These are phyloP conservation scores for Termitomyces titanicus DNA, from an alignment of 768 basidiomycete genomes.

Conservation along the genomic window DNA sequence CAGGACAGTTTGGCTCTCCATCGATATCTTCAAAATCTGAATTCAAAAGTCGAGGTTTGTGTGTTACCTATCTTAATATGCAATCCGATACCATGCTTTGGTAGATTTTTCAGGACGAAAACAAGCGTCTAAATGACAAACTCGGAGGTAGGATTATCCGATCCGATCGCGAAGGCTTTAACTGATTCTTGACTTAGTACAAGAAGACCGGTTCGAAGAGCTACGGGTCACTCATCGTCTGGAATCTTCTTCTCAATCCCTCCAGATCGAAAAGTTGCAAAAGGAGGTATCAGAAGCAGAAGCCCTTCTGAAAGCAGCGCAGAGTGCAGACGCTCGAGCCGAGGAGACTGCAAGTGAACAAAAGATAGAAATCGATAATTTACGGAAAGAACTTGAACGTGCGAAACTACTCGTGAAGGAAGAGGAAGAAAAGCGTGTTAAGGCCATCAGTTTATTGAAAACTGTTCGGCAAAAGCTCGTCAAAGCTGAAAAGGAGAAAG, in stretches of 20 bases:
- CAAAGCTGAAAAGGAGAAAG: slow-evolving; percentile 91
- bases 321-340: slow-evolving; percentile 40
- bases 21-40: slow-evolving; percentile 66
- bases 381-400: slow-evolving; percentile 63
- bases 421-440: slow-evolving; percentile 96
- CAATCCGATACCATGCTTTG: neutral
- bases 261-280: slow-evolving; percentile 68
- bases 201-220: slow-evolving; percentile 83
- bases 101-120: slow-evolving; percentile 73
- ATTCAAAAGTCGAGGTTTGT: slow-evolving; percentile 68
- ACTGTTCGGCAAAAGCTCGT: slow-evolving; percentile 97
- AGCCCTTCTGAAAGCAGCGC: slow-evolving; percentile 58
- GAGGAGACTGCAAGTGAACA: slow-evolving; percentile 49
- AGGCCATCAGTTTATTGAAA: slow-evolving; percentile 89
- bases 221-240: slow-evolving; percentile 78
- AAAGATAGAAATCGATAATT: slow-evolving; percentile 50
- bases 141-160: slow-evolving; percentile 55
- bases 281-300: slow-evolving; percentile 70
- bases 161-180: neutral
- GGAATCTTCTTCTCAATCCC: slow-evolving; percentile 75
- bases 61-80: neutral
- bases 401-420: slow-evolving; percentile 70
- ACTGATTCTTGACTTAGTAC: slow-evolving; percentile 43
- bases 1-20: slow-evolving; percentile 64
- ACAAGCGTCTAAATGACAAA: slow-evolving; percentile 68